Evolutionary conservation across 2,329 filamentous ascomycete species (phyloP), one percentile per base, ranked within the genome.

Genomic region (Davidsoniella australis): DNA sequence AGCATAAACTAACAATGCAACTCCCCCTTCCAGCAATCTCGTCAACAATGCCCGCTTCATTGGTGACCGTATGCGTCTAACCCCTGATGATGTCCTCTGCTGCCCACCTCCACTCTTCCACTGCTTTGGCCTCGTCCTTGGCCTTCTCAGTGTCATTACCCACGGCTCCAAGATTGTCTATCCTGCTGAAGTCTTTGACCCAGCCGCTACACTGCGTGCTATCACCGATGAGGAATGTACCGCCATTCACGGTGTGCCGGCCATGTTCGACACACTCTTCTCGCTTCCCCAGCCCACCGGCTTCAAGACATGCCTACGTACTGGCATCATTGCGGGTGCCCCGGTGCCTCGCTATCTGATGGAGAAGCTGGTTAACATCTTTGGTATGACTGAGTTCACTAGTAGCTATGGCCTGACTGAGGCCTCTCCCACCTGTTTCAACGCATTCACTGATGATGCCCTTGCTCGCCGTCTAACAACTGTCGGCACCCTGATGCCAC

Each of bases 61-160:
- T 45, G 83, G 82, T 48, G 80, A 85, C 61, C 74, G 82, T 41
- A 82, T 87, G 80, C 70, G 74, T 5, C 69, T 89, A 14, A 78
- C 75, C 0, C 64, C 73, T 2, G 66, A 69, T 42, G 82, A 88
- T 58, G 68, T 80, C 6, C 69, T 91, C 9, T 89, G 84, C 67
- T 91, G 85, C 61, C 84, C 84, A 2, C 84, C 85, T 0, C 85
- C 85, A 0, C 70, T 91, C 3, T 91, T 91, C 68, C 85, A 91
- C 66, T 89, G 83, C 66, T 89, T 89, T 59, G 84, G 84, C 1
- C 73, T 89, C 6, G 82, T 88, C 1, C 73, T 87, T 2, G 84
- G 84, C 7, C 69, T 88, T 41, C 71, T 88, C 49, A 78, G 82
- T 1, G 71, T 76, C 41, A 64, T 87, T 47, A 86, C 81, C 0